phyloP scores from a whole-genome alignment of 495 filamentous ascomycete species.

The Cercophora sp. region DNA sequence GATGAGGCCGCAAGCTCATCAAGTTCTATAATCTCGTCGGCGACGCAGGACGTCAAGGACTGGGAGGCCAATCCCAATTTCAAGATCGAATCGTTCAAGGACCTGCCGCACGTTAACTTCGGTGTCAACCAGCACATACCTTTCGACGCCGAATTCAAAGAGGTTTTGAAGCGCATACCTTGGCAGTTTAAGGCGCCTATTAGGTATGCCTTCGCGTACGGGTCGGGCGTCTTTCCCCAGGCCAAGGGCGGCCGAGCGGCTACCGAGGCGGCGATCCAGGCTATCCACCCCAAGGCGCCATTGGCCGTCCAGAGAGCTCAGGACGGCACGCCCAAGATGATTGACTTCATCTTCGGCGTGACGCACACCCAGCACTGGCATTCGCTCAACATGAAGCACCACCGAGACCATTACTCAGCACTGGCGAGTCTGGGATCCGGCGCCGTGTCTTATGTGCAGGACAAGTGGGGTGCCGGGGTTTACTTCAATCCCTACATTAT shows the following conservation, averaged over 20 bases:
- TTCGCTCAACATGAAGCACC: conserved; percentile 78
- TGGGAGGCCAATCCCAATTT: conserved; percentile 83
- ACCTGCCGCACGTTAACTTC: conserved; percentile 83
- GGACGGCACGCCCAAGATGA: conserved; percentile 86
- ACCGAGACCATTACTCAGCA: conserved; percentile 88
- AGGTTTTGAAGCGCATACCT: conserved; percentile 78
- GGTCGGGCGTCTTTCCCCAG: conserved; percentile 93
- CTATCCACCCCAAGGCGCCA: conserved; percentile 71
- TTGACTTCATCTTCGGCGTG: conserved; percentile 97
- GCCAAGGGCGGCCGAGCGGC: conserved; percentile 46
- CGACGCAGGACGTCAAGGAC: conserved; percentile 34
- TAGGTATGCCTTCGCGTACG: conserved; percentile 93
- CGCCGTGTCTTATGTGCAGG: conserved; percentile 76
- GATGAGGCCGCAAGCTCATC: conserved; percentile 26
- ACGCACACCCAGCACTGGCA: conserved; percentile 97
- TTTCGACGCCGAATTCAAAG: conserved; percentile 91
- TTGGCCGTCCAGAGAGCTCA: conserved; percentile 75
- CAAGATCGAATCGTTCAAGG: conserved; percentile 72
- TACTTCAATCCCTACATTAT: conserved; percentile 97
- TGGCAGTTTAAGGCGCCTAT: conserved; percentile 94
- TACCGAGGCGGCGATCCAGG: conserved; percentile 49
- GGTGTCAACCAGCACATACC: conserved; percentile 94
- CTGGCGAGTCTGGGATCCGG: conserved; percentile 82
- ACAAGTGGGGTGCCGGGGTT: conserved; percentile 84
- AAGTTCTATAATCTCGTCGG: conserved; percentile 27